phyloP scores from a whole-genome alignment of 2,329 filamentous ascomycete species.

The Alternaria incomplexa region DNA sequence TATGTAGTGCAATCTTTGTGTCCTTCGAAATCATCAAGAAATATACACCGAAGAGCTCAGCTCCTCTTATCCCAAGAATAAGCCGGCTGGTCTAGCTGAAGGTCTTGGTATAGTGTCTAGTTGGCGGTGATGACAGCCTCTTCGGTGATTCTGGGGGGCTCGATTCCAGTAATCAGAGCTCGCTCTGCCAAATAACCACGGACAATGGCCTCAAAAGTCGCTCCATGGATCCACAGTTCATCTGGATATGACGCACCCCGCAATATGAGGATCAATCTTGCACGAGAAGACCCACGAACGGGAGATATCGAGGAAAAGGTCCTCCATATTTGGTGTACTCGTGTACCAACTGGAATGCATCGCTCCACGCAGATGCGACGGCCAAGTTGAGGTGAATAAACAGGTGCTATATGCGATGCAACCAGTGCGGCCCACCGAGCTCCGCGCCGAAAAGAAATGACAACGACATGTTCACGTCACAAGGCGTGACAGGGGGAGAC shows the following conservation, averaged over 20 bases:
- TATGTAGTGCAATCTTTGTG: neutral
- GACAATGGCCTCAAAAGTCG: neutral
- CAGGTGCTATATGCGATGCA: neutral
- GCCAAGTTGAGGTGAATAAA: neutral
- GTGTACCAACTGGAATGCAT: neutral
- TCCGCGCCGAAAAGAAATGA: neutral
- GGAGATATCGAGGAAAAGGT: neutral
- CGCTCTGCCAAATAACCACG: neutral
- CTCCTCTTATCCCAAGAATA: neutral
- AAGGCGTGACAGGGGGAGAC: neutral
- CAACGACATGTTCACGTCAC: neutral
- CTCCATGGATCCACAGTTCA: neutral
- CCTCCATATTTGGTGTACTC: no score
- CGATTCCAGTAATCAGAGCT: neutral
- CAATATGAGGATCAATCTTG: neutral
- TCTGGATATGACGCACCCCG: neutral
- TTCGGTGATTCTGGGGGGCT: neutral
- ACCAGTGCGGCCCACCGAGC: neutral
- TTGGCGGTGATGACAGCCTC: neutral
- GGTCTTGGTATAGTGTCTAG: neutral
- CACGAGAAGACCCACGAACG: neutral
- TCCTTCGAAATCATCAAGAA: no score
- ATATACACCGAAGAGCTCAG: neutral
- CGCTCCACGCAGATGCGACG: neutral
- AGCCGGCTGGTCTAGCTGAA: neutral